Conservation (phyloP, 345 rosid genomes). For the Ceriops zippeliana region DNA sequence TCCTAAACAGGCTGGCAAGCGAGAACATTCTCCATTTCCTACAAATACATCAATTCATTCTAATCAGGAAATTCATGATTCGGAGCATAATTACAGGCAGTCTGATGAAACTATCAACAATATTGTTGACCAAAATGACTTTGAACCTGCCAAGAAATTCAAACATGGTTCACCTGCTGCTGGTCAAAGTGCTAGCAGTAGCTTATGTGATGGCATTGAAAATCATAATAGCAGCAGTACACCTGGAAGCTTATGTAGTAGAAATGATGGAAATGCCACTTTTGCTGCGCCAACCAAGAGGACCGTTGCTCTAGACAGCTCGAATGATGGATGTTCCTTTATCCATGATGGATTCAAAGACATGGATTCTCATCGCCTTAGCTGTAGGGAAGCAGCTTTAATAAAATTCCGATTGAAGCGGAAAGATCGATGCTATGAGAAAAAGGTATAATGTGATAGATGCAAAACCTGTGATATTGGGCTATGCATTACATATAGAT, state of each 20-base stretch:
- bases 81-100: conserved; percentile 14
- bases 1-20: conserved; percentile 15
- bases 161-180: conserved; percentile 20
- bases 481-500: neutral
- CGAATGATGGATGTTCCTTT: conserved; percentile 17
- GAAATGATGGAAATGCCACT: conserved; percentile 22
- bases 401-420: conserved; percentile 60
- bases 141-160: conserved; percentile 27
- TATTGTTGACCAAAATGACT: conserved; percentile 26
- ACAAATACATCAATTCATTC: conserved; percentile 27
- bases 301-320: conserved; percentile 24
- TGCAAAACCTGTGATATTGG: too few species aligned
- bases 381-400: conserved; percentile 63
- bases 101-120: conserved; percentile 26
- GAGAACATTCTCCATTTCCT: conserved; percentile 31
- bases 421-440: conserved; percentile 69
- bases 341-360: conserved; percentile 29
- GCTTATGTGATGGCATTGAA: conserved; percentile 22
- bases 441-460: conserved; percentile 42
- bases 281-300: conserved; percentile 28
- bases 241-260: conserved; percentile 23
- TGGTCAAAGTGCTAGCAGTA: conserved; percentile 34
- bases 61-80: conserved; percentile 22
- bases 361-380: conserved; percentile 31
- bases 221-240: conserved; percentile 22